Conservation (phyloP, 73 alveolate genomes). For the Paramecium caudatum region DNA sequence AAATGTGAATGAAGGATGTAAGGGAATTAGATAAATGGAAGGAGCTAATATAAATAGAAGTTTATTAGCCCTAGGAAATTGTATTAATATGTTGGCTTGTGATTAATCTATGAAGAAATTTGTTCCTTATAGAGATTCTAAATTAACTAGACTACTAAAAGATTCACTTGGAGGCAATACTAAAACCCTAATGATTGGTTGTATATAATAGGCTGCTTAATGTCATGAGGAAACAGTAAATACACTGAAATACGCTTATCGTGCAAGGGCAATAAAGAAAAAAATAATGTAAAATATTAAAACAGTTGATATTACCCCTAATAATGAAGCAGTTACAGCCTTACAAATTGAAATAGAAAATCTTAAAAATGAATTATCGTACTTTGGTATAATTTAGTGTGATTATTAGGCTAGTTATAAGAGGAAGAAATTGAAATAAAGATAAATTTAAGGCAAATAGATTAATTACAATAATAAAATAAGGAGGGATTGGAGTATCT, state of each 20-base stretch:
- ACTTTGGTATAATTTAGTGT: background rate
- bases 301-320: slow-evolving; percentile 76
- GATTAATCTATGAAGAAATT: slow-evolving; percentile 85
- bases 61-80: slow-evolving; percentile 94
- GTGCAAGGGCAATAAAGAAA: slow-evolving; percentile 97
- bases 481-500: slow-evolving; percentile 13
- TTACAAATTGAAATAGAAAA: background rate
- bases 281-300: slow-evolving; percentile 89
- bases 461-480: slow-evolving; percentile 12
- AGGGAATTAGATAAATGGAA: slow-evolving; percentile 95
- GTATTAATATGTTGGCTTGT: slow-evolving; percentile 95
- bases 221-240: slow-evolving; percentile 94
- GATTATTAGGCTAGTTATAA: slow-evolving; percentile 8
- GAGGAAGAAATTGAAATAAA: slow-evolving; percentile 39
- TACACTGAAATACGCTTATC: slow-evolving; percentile 93
- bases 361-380: slow-evolving; percentile 2
- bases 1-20: slow-evolving; percentile 87
- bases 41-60: slow-evolving; percentile 96
- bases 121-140: slow-evolving; percentile 96
- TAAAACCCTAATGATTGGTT: slow-evolving; percentile 96
- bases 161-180: slow-evolving; percentile 98
- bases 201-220: slow-evolving; percentile 85
- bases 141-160: slow-evolving; percentile 94
- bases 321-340: background rate
- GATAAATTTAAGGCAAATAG: slow-evolving; percentile 38